These are phyloP conservation scores for Aspergillus ochraceus DNA, from an alignment of 2,329 filamentous ascomycete species.

Conservation along the genomic window DNA sequence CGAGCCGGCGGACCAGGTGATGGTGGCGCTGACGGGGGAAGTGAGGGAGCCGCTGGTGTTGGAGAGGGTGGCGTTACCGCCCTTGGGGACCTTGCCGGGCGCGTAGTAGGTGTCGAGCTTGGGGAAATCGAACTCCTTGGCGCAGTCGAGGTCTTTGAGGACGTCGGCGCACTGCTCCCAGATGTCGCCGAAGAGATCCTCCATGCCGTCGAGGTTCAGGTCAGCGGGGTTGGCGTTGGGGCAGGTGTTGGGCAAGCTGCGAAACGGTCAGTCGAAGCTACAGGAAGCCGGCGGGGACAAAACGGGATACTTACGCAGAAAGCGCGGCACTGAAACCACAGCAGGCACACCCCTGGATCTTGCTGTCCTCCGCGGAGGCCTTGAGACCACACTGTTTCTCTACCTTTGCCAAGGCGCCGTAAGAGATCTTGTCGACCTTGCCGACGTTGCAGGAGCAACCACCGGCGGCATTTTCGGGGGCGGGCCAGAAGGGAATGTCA, in stretches of 20 bases:
- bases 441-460: constrained; percentile 22
- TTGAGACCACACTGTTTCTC: neutral
- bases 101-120: constrained; percentile 11
- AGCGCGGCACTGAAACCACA: constrained; percentile 17
- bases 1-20: constrained; percentile 11
- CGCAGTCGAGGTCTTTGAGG: constrained; percentile 15
- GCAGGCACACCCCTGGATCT: constrained; percentile 12
- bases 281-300: neutral
- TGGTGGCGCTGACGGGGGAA: constrained; percentile 15
- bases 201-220: constrained; percentile 9
- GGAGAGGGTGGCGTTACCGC: constrained; percentile 15
- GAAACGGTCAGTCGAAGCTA: neutral
- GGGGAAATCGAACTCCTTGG: constrained; percentile 12
- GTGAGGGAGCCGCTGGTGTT: constrained; percentile 15
- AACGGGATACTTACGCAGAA: constrained; percentile 10
- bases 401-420: neutral
- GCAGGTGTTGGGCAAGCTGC: constrained; percentile 17
- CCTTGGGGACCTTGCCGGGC: constrained; percentile 9
- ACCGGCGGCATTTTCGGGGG: constrained; percentile 15
- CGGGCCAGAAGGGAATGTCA: constrained; percentile 17
- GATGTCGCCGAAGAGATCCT: neutral
- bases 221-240: constrained; percentile 14
- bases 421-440: neutral
- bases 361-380: neutral
- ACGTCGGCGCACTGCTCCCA: constrained; percentile 16